Evolutionary conservation across 164 flowering plant species (phyloP), one percentile per base, ranked within the genome.

Genomic region (Macadamia tetraphylla): DNA sequence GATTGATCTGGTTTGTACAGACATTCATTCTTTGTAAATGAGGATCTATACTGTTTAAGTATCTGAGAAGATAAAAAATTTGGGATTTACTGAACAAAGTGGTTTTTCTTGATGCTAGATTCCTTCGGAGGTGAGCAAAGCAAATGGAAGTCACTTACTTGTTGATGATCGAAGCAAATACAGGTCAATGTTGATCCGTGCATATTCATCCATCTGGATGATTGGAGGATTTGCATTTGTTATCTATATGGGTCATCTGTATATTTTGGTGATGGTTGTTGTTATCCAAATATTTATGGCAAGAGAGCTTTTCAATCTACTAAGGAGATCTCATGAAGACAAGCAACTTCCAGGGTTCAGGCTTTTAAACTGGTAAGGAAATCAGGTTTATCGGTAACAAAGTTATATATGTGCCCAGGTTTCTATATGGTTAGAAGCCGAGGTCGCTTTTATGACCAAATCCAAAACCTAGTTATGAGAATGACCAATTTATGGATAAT

Each of bases 201-300:
- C 88, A 46, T 74, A 79, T 77, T 94, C 99, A 58, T 64, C 97
- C 29, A 48, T 92, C 29, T 88, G 95, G 99, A 94, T 94, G 99
- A 89, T 94, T 78, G 94, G 87, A 58, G 92, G 94, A 10, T 92
- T 94, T 81, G 89, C 73, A 30, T 80, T 88, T 3, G 77, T 82
- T 57, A 83, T 94, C 70, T 94, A 92, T 78, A 75, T 92, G 91
- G 99, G 99, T 29, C 98, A 95, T 84, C 96, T 92, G 68, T 92
- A 86, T 74, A 95, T 92, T 18, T 90, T 90, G 82, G 97, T 92
- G 63, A 90, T 92, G 98, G 86, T 95, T 42, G 94, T 94, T 40
- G 86, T 92, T 43, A 84, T 95, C 73, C 99, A 92, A 80, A 89
- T 94, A 42, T 86, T 83, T 77, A 94, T 94, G 99, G 94, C 87